Base-by-base conservation (phyloP, 2,329 filamentous ascomycete species). In the Cadophora luteo-olivacea region DNA sequence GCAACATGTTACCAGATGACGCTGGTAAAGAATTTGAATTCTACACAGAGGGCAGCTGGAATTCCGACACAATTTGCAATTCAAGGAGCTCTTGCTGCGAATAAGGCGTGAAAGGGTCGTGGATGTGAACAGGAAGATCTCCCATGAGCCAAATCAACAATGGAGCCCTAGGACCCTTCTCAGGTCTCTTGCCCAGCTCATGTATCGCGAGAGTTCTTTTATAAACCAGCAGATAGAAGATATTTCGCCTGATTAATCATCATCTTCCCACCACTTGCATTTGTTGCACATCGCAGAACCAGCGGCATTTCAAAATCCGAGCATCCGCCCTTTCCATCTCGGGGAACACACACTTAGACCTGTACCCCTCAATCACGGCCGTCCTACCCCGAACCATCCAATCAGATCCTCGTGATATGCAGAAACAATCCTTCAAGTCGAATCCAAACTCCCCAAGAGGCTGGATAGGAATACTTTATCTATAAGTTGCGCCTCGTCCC, bases 1-100 rank as follows among this genome's bases (percentile, higher is more conserved):
- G 93, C 93, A 66, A 93, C 92, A 38, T 96, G 93, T 86, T 97
- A 89, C 84, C 93, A 97, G 84, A 92, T 97, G 76, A 90, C 90
- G 22, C 83, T 93, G 69, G 91, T 95, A 80, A 97, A 97, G 89
- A 97, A 97, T 84, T 86, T 97, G 81, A 97, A 97, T 84, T 89
- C 91, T 45, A 93, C 89, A 38, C 93, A 97, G 83, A 91, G 93
- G 74, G 83, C 95, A 72, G 88, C 95, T 75, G 93, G 92, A 55
- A 85, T 95, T 72, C 76, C 82, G 22, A 86, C 84, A 32, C 92
- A 95, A 78, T 92, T 86, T 76, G 89, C 86, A 60, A 86, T 97
- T 54, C 80, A 82, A 52, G 92, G 88, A 65, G 91, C 93, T 16
- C 58, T 73, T 16, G 67, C 71, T 64, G 69, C 65, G 49, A 58